Percentiles rank a stretch among this genome's conserved stretches.
Evolutionary conservation across 129 eudicot genomes (phyloP).

Genomic region (Oenanthe sinensis): DNA sequence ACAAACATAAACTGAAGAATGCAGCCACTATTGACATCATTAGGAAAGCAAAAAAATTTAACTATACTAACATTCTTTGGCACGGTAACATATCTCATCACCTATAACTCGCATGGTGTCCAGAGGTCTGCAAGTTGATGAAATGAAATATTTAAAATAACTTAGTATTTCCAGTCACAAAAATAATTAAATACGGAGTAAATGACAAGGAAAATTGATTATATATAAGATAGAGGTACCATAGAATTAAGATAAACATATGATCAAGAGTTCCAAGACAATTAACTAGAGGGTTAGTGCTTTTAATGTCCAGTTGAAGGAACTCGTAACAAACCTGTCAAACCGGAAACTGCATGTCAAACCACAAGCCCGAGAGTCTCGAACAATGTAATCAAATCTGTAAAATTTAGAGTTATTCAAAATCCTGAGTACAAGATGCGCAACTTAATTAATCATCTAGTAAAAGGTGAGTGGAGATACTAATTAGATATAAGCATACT

Average conservation of each 20-base stretch:
- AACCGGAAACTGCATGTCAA: constrained; percentile 68
- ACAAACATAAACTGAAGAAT: constrained; percentile 7
- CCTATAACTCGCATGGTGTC: constrained; percentile 86
- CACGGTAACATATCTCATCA: constrained; percentile 86
- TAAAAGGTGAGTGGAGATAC: constrained; percentile 6
- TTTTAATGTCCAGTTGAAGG: background rate
- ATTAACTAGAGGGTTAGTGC: background rate
- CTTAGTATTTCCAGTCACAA: background rate
- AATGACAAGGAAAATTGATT: background rate
- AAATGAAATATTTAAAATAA: background rate
- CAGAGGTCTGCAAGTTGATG: constrained; percentile 48
- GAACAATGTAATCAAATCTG: constrained; percentile 86
- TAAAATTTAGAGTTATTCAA: constrained; percentile 14
- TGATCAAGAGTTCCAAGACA: background rate
- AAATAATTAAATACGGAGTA: background rate
- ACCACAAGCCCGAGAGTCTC: constrained; percentile 92
- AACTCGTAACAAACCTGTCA: constrained; percentile 38
- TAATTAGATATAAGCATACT: constrained; percentile 27
- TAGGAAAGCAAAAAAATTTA: background rate
- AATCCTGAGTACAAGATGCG: background rate
- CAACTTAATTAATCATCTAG: constrained; percentile 1
- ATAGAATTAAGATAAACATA: background rate
- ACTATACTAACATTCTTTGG: constrained; percentile 75
- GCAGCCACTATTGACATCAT: background rate
- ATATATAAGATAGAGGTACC: background rate